These are phyloP conservation scores for Wickerhamiella brachini DNA, from an alignment of 805 yeast species.

Conservation along the genomic window DNA sequence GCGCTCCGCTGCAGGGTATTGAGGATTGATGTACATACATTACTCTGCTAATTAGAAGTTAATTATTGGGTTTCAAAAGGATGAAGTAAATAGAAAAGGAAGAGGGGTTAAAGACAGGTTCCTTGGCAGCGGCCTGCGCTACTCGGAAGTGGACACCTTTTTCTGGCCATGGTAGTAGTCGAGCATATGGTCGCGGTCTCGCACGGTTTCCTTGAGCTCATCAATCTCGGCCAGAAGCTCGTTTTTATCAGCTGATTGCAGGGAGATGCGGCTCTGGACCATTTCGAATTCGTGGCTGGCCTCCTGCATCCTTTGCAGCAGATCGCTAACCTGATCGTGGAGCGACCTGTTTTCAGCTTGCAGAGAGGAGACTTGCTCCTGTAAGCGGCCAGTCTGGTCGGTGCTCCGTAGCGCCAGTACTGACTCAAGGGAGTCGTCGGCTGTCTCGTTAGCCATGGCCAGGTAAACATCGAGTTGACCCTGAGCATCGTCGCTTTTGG, in stretches of 20 bases:
- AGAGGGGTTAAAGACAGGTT: neutral
- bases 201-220: constrained; percentile 46
- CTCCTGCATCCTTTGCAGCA: constrained; percentile 11
- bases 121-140: neutral
- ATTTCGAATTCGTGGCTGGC: constrained; percentile 9
- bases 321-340: constrained; percentile 11
- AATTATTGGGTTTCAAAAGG: no score
- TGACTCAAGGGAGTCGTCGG: constrained; percentile 16
- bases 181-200: constrained; percentile 68
- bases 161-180: constrained; percentile 44
- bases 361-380: neutral
- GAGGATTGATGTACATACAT: constrained; percentile 1
- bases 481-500: constrained; percentile 15
- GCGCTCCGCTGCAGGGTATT: constrained; percentile 16
- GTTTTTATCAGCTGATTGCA: constrained; percentile 21
- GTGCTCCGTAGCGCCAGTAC: constrained; percentile 8
- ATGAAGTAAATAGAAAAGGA: neutral
- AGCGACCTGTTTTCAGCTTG: constrained; percentile 11
- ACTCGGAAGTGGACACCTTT: constrained; percentile 10
- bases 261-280: neutral
- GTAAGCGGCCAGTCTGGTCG: neutral
- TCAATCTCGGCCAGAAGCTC: constrained; percentile 57
- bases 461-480: constrained; percentile 15
- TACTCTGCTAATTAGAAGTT: neutral
- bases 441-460: constrained; percentile 6